Base-by-base conservation (phyloP, 2,329 filamentous ascomycete species). In the Lachnellula hyalina region DNA sequence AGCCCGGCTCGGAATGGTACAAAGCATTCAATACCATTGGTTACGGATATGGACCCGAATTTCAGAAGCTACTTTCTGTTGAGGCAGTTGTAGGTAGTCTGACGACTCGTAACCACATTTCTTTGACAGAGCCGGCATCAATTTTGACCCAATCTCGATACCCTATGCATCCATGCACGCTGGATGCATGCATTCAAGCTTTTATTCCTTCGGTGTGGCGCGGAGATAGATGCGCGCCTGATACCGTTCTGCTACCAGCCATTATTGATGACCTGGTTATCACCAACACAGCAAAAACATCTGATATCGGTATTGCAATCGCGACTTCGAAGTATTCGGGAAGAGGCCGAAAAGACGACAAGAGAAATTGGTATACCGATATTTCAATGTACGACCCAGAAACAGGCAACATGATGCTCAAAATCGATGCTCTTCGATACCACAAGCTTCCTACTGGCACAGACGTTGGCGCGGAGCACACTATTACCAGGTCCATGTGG, bases 171-270 rank as follows among this genome's bases (percentile, higher is more conserved):
- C 71, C 71, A 3, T 59, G 67, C 9, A 58, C 57, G 6, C 57
- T 73, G 3, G 71, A 72, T 52, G 55, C 48, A n/a, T 64, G 57
- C 36, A 52, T 69, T 7, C 71, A 70, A 21, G 63, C 70, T 3
- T 59, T 55, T 12, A 54, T 57, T 5, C 57, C 59, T n/a, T 53
- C 58, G 2, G 52, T 63, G 8, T 65, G 55, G 62, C 51, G 53
- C 19, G 62, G 62, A 28, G 52, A 61, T 28, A 11, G 52, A 46
- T 51, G 19, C n/a, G 59, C 48, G 53, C 65, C 53, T 17, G 56
- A 46, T 19, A 53, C 47, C 40, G 61, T 55, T 49, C 55, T 57
- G 23, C 65, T 55, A 34, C 65, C 51, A 9, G 63, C 56, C 1
- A 46, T 54, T 19, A 53, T 68, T 15, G 61, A 62, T 17, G 53